Conservation (phyloP, 2,329 filamentous ascomycete species). For the Hypoxylon sp. region DNA sequence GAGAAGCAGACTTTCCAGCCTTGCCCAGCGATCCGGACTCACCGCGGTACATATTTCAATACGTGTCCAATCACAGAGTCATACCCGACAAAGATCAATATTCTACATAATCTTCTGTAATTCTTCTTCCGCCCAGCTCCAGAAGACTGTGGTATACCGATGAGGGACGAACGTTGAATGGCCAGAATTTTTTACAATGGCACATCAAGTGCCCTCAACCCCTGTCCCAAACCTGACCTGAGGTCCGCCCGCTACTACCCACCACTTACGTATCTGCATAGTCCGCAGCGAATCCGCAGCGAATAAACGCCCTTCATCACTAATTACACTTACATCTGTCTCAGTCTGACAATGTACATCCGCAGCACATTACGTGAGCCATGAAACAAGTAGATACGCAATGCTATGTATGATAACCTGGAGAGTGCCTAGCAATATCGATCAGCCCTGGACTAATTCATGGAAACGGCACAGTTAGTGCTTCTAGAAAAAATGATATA, state of each 20-base stretch:
- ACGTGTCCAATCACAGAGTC: slow-evolving; percentile 30
- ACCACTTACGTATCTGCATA: slow-evolving; percentile 27
- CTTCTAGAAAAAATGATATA: slow-evolving; percentile 43
- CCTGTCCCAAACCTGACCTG: slow-evolving; percentile 36
- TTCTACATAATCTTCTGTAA: slow-evolving; percentile 14
- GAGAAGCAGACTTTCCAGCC: slow-evolving; percentile 26
- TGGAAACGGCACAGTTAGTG: slow-evolving; percentile 23
- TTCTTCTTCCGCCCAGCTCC: slow-evolving; percentile 25
- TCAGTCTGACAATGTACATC: slow-evolving; percentile 19
- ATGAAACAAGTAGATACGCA: slow-evolving; percentile 20
- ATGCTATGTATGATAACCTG: slow-evolving; percentile 17
- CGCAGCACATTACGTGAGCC: slow-evolving; percentile 40
- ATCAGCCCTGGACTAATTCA: slow-evolving; percentile 19
- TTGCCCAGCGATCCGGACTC: slow-evolving; percentile 40
- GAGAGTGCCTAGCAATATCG: slow-evolving; percentile 11
- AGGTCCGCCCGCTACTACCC: slow-evolving; percentile 38
- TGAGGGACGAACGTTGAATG: slow-evolving; percentile 24
- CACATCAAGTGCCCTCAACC: slow-evolving; percentile 30
- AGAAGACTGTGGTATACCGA: slow-evolving; percentile 31
- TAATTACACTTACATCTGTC: slow-evolving; percentile 24
- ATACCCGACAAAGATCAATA: slow-evolving; percentile 25
- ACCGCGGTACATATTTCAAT: slow-evolving; percentile 24
- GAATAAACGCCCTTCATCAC: slow-evolving; percentile 33
- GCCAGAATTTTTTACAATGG: slow-evolving; percentile 29
- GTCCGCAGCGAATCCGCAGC: too few species aligned